These are phyloP conservation scores for Agarophyton chilense DNA, from an alignment of 23 red algal genomes.

Conservation along the genomic window DNA sequence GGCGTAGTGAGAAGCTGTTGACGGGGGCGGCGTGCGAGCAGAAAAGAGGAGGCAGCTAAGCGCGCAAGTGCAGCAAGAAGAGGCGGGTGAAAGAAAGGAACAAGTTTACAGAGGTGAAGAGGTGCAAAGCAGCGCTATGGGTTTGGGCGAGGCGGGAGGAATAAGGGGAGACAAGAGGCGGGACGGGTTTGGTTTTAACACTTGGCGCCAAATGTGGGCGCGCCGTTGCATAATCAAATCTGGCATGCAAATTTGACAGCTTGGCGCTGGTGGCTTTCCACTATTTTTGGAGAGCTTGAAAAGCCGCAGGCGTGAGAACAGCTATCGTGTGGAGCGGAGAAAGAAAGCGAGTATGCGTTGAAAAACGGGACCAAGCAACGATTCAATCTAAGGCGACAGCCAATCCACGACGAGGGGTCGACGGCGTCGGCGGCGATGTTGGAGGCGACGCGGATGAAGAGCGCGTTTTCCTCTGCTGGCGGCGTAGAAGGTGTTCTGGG, in stretches of 20 bases:
- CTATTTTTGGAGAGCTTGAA: not conserved
- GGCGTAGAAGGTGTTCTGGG: slow-evolving; percentile 34
- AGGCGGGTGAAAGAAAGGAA: not conserved
- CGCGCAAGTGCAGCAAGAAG: not conserved
- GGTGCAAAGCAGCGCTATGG: not conserved
- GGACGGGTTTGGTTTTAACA: not conserved
- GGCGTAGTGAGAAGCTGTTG: no score
- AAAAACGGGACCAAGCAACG: no score
- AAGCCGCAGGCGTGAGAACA: no score
- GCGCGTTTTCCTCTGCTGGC: slow-evolving; percentile 54
- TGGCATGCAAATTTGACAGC: not conserved
- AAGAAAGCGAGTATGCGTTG: no score
- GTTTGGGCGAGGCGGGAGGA: not conserved
- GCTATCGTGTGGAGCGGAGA: no score
- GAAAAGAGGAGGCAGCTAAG: no score
- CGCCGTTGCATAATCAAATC: not conserved
- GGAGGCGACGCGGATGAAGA: no score
- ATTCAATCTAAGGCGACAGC: slow-evolving; percentile 38
- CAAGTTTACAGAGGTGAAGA: not conserved
- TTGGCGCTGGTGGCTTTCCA: not conserved
- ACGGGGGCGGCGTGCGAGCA: no score
- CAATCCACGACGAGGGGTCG: not conserved
- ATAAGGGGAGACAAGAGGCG: not conserved
- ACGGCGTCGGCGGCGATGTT: no score
- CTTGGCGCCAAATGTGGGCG: not conserved